A percentile compares a stretch with the other conserved stretches of the same genome.
phyloP scores from a whole-genome alignment of 331 rosid genomes.

The Telfairia occidentalis region DNA sequence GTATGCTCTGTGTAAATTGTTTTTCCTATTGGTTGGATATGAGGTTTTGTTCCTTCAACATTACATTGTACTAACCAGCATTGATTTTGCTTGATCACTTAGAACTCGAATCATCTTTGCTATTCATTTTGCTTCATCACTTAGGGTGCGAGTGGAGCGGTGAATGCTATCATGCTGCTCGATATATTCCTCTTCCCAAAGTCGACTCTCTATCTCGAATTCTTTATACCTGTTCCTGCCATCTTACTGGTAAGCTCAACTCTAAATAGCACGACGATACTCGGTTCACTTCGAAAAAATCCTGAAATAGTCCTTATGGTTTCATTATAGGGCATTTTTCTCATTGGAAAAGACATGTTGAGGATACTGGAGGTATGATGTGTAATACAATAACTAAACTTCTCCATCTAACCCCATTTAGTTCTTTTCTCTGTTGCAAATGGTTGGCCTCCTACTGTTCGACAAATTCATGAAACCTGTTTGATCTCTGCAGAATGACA shows the following conservation, averaged over 20 bases:
- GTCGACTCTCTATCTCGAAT: conserved; percentile 46
- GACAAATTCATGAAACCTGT: neutral
- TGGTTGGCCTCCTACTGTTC: neutral
- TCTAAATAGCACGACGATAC: conserved; percentile 10
- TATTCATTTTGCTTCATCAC: conserved; percentile 17
- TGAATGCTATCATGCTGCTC: conserved; percentile 72
- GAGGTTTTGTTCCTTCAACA: neutral
- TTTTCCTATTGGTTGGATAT: neutral
- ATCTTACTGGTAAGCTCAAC: conserved; percentile 47
- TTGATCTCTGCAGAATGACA: conserved; percentile 43
- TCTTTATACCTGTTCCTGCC: conserved; percentile 80
- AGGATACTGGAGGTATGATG: conserved; percentile 48
- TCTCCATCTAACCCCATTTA: neutral
- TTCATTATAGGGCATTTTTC: conserved; percentile 54
- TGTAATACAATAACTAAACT: neutral
- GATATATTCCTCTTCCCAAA: conserved; percentile 71
- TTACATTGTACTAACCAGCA: neutral
- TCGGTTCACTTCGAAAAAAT: conserved; percentile 5
- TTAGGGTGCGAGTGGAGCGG: conserved; percentile 95
- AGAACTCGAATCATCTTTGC: conserved; percentile 18
- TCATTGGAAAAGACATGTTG: conserved; percentile 60
- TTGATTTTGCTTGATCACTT: neutral
- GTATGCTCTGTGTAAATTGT: neutral
- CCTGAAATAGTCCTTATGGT: conserved; percentile 22
- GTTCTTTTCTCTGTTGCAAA: neutral